Percentiles rank a stretch among this genome's conserved stretches.
Conservation (phyloP, 305 asterid species). For the Fraxinus baroniana region DNA sequence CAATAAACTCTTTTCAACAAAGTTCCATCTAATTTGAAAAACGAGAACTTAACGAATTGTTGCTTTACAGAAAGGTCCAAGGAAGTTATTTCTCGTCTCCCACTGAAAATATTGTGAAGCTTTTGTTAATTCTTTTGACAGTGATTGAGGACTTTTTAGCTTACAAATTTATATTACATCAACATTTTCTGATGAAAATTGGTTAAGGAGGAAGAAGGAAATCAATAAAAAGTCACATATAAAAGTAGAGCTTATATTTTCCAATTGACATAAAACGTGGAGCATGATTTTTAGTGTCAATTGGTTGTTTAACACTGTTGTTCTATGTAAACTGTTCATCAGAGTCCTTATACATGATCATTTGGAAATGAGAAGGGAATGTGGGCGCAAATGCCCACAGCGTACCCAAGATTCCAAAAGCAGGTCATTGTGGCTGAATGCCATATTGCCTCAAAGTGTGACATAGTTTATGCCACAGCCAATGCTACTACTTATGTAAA, state of each 20-base stretch:
- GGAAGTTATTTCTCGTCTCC: background rate
- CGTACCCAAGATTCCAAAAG: slow-evolving; percentile 11
- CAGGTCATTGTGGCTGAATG: background rate
- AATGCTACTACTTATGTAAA: background rate
- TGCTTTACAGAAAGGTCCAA: background rate
- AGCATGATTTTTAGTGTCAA: background rate
- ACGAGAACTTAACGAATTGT: background rate
- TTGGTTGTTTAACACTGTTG: background rate
- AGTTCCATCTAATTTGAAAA: background rate
- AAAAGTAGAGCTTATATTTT: background rate
- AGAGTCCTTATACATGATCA: background rate
- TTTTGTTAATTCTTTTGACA: background rate
- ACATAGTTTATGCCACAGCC: background rate
- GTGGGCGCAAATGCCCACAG: background rate
- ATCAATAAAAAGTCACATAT: background rate
- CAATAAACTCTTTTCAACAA: background rate
- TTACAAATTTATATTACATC: background rate
- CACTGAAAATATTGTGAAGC: background rate
- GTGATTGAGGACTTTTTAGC: background rate
- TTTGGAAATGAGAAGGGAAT: slow-evolving; percentile 1
- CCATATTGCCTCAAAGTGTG: background rate
- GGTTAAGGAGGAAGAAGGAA: background rate
- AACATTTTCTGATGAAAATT: background rate
- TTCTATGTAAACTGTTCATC: background rate
- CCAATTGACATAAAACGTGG: background rate